These are phyloP conservation scores for Aureobasidium namibiae DNA, from an alignment of 2,329 filamentous ascomycete genomes.

Conservation along the genomic window DNA sequence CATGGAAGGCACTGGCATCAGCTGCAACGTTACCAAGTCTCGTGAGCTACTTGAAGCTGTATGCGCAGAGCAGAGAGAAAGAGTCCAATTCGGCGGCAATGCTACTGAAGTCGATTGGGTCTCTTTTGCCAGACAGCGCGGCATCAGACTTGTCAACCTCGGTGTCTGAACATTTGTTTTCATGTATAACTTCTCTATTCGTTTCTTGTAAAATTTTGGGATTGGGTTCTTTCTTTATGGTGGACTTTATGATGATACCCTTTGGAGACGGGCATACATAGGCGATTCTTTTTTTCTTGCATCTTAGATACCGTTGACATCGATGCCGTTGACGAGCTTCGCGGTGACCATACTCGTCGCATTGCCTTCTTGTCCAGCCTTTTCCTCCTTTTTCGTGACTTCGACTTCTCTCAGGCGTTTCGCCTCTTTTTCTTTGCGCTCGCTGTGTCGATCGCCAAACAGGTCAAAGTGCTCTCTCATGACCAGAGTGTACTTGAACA, in stretches of 20 bases:
- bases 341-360: not conserved
- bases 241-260: not conserved
- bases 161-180: constrained; percentile 26
- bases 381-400: not conserved
- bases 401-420: constrained; percentile 17
- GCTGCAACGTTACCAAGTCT: constrained; percentile 38
- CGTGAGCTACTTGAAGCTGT: constrained; percentile 40
- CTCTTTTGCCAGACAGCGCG: constrained; percentile 37
- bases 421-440: constrained; percentile 39
- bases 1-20: constrained; percentile 41
- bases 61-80: constrained; percentile 39
- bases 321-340: not conserved
- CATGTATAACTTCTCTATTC: not conserved
- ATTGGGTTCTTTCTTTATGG: not conserved
- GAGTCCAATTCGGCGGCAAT: constrained; percentile 32
- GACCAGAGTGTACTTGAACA: constrained; percentile 60
- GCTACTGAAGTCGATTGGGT: constrained; percentile 44
- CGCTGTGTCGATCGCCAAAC: constrained; percentile 56
- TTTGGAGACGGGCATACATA: not conserved
- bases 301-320: not conserved
- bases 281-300: not conserved
- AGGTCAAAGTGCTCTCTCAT: constrained; percentile 55
- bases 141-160: constrained; percentile 43
- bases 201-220: not conserved
- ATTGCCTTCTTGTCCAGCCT: not conserved